These are phyloP conservation scores for Vitis hybrid DNA, from an alignment of 177 flowering plant genomes.

Conservation along the genomic window DNA sequence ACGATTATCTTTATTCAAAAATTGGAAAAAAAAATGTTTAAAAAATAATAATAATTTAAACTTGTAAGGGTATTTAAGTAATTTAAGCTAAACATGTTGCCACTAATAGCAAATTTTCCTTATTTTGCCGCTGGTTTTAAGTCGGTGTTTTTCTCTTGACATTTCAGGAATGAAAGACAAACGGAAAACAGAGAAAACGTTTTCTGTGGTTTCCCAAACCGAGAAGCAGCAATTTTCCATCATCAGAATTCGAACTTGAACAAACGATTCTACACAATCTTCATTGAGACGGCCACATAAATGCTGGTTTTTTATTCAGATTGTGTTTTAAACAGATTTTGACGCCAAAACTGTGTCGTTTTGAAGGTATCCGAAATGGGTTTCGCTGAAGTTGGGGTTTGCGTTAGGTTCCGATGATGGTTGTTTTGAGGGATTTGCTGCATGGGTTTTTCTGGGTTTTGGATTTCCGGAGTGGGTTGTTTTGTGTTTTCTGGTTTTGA, in stretches of 20 bases:
- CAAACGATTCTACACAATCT: neutral
- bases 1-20: too few species aligned
- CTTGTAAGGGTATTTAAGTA: too few species aligned
- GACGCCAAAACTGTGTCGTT: neutral
- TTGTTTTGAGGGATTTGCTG: constrained; percentile 4
- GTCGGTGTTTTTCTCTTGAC: neutral
- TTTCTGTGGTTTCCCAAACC: neutral
- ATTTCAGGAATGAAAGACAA: neutral
- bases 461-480: constrained; percentile 5
- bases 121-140: too few species aligned
- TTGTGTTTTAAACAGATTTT: neutral
- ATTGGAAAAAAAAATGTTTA: too few species aligned
- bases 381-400: neutral
- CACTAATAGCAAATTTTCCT: too few species aligned
- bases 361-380: neutral
- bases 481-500: neutral
- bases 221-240: too few species aligned
- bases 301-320: neutral
- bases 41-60: too few species aligned
- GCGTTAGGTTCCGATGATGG: neutral
- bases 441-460: constrained; percentile 9
- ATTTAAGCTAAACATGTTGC: too few species aligned
- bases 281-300: neutral
- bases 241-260: neutral
- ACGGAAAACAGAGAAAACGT: neutral